A percentile compares a stretch with the other conserved stretches of the same genome.
Evolutionary conservation across 495 filamentous ascomycete species (phyloP).

Genomic region (Podospora pseudoanserina): DNA sequence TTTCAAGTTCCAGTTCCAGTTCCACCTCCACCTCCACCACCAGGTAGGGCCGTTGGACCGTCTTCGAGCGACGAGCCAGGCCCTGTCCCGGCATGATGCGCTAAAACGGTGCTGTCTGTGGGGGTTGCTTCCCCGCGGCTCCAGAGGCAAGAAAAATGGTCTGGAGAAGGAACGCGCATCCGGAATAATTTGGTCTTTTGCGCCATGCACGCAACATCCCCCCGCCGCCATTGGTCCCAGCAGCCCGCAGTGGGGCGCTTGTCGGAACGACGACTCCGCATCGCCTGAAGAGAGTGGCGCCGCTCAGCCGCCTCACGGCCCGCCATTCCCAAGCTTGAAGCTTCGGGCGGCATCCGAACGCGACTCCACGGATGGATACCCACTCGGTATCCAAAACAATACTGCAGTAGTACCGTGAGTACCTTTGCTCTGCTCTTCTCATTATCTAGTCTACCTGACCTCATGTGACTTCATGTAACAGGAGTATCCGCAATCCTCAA

Average conservation of each 20-base stretch:
- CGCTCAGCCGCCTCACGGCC: conserved; percentile 34
- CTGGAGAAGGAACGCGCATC: conserved; percentile 18
- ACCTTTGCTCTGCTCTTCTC: conserved; percentile 2
- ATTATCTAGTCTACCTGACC: background rate
- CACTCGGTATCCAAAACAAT: conserved; percentile 2
- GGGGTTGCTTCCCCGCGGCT: background rate
- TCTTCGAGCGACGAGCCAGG: background rate
- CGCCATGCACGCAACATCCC: conserved; percentile 16
- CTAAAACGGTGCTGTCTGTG: background rate
- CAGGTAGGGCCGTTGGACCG: conserved; percentile 14
- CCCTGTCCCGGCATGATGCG: background rate
- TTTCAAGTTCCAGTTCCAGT: too few relatives aligned
- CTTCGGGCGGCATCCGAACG: conserved; percentile 20
- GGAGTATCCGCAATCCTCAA: background rate
- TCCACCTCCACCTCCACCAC: too few relatives aligned
- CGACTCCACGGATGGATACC: background rate
- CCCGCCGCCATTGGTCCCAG: conserved; percentile 12
- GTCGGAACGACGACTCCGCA: conserved; percentile 37
- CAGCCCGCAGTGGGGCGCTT: conserved; percentile 15
- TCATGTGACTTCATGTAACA: too few relatives aligned
- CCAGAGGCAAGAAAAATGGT: background rate
- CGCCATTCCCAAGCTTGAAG: conserved; percentile 30
- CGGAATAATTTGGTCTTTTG: conserved; percentile 21
- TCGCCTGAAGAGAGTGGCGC: conserved; percentile 35
- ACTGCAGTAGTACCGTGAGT: too few relatives aligned